phyloP scores from a whole-genome alignment of 163 green algal genomes.

The Scenedesmus sp. region DNA sequence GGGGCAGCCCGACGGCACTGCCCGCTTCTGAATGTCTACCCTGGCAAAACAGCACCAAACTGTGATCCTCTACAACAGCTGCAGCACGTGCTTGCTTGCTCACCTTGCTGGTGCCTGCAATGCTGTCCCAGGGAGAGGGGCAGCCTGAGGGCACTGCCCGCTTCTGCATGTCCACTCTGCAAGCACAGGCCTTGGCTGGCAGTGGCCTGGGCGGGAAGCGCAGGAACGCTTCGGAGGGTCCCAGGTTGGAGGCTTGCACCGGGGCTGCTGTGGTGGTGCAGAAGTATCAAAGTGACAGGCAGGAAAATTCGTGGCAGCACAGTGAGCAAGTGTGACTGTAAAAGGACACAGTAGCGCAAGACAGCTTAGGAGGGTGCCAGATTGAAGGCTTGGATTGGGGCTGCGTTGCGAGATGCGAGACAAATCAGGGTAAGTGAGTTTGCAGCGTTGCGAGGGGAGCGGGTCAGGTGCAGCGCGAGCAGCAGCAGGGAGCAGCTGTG shows the following conservation, averaged over 20 bases:
- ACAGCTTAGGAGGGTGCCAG: neutral
- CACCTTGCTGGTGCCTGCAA: too few species aligned
- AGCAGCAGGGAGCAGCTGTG: too few species aligned
- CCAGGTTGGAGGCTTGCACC: neutral
- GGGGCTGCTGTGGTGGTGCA: neutral
- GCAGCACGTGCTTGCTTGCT: neutral
- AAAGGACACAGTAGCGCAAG: neutral
- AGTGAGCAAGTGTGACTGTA: neutral
- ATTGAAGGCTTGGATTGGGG: neutral
- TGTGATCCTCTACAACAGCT: too few species aligned
- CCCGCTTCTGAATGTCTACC: too few species aligned
- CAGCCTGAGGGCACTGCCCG: too few species aligned
- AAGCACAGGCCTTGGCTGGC: constrained; percentile 27
- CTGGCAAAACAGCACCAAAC: too few species aligned
- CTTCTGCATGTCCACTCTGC: constrained; percentile 17
- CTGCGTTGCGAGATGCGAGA: neutral
- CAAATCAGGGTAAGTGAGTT: neutral
- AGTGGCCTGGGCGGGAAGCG: constrained; percentile 25
- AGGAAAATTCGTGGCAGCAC: neutral
- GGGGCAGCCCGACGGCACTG: too few species aligned
- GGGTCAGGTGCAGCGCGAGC: too few species aligned
- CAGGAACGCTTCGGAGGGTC: neutral
- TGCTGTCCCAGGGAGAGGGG: too few species aligned
- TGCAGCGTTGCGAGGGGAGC: neutral
- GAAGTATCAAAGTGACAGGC: neutral